phyloP scores from a whole-genome alignment of 1,284 basidiomycete genomes.

The Sporisorium scitamineum region DNA sequence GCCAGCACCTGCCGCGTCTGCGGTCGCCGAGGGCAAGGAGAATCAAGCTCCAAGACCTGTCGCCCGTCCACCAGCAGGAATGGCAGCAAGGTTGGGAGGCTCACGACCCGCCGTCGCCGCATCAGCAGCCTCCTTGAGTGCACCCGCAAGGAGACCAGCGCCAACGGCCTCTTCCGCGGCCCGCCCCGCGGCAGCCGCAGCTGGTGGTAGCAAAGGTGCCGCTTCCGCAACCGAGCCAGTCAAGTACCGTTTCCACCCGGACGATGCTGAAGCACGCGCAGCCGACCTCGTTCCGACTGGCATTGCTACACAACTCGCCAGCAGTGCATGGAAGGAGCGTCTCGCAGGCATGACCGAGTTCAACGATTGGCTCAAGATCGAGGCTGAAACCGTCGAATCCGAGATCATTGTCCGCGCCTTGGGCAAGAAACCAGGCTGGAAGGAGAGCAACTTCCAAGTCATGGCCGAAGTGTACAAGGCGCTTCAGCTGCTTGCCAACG shows the following conservation, averaged over 20 bases:
- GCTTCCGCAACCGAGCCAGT: slow-evolving; percentile 77
- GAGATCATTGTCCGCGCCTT: slow-evolving; percentile 92
- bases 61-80: slow-evolving; percentile 21
- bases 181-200: slow-evolving; percentile 70
- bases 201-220: slow-evolving; percentile 74
- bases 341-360: slow-evolving; percentile 89
- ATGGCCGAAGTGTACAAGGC: slow-evolving; percentile 63
- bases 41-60: slow-evolving; percentile 45
- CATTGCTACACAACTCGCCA: slow-evolving; percentile 80
- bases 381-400: slow-evolving; percentile 80
- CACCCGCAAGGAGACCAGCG: slow-evolving; percentile 72
- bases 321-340: slow-evolving; percentile 92
- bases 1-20: slow-evolving; percentile 23
- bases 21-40: slow-evolving; percentile 31
- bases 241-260: slow-evolving; percentile 89
- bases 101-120: slow-evolving; percentile 31
- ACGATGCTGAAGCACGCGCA: slow-evolving; percentile 89
- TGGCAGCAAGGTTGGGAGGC: slow-evolving; percentile 18
- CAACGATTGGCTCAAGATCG: slow-evolving; percentile 82
- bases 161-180: slow-evolving; percentile 69
- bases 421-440: slow-evolving; percentile 91
- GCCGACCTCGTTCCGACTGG: slow-evolving; percentile 80
- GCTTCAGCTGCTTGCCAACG: slow-evolving; percentile 78
- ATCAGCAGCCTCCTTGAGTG: slow-evolving; percentile 21
- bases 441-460: slow-evolving; percentile 95